Percentiles rank a stretch among this genome's conserved stretches.
phyloP scores from a whole-genome alignment of 2,329 filamentous ascomycete species.

The Pyricularia grisea region DNA sequence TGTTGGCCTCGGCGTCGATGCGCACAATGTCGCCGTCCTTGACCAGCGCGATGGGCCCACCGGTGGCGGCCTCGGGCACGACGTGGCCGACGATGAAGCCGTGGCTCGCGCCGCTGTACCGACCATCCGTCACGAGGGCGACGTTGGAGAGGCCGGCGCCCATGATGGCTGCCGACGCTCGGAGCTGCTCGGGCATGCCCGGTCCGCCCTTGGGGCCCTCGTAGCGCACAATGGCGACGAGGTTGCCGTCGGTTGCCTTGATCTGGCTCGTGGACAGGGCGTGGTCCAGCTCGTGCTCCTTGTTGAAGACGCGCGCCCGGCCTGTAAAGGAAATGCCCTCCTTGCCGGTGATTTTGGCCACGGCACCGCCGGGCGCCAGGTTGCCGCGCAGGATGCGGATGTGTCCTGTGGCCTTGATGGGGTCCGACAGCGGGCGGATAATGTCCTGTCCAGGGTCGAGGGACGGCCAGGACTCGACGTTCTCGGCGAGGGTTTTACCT shows the following conservation, averaged over 20 bases:
- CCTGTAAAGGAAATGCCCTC: constrained; percentile 79
- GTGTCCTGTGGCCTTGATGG: constrained; percentile 81
- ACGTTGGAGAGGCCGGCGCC: constrained; percentile 74
- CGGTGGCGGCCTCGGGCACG: constrained; percentile 79
- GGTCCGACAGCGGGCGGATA: constrained; percentile 70
- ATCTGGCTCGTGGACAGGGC: constrained; percentile 71
- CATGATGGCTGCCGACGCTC: constrained; percentile 89
- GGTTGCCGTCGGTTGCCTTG: constrained; percentile 67
- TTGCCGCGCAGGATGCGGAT: constrained; percentile 82
- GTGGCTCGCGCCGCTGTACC: constrained; percentile 81
- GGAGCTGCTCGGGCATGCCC: constrained; percentile 92
- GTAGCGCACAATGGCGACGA: constrained; percentile 85
- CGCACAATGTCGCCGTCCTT: constrained; percentile 72
- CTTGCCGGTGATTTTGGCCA: constrained; percentile 92
- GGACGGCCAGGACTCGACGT: constrained; percentile 67
- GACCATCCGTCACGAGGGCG: constrained; percentile 83
- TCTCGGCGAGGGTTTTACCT: constrained; percentile 73
- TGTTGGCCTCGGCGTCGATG: constrained; percentile 76
- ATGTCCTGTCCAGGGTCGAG: constrained; percentile 73
- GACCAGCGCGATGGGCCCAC: constrained; percentile 81
- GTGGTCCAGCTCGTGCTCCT: constrained; percentile 70
- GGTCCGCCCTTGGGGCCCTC: constrained; percentile 90
- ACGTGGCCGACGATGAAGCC: constrained; percentile 94
- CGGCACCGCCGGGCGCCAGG: constrained; percentile 75
- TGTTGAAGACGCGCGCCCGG: constrained; percentile 74